These are phyloP conservation scores for Puccinia novopanici DNA, from an alignment of 1,284 basidiomycete genomes.

Conservation along the genomic window DNA sequence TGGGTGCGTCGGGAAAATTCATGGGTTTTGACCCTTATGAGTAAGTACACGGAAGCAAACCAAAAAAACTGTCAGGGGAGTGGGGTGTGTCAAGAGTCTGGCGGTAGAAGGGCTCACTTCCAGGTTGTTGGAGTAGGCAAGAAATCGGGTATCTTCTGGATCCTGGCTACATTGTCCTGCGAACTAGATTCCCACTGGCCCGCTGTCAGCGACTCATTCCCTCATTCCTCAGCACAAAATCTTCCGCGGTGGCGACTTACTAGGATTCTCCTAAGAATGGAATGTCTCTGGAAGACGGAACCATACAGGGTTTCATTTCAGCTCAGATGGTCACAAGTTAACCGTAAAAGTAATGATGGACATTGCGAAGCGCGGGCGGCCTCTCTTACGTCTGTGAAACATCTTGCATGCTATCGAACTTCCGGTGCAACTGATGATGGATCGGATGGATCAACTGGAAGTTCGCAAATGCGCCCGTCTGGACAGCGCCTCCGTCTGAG, in stretches of 20 bases:
- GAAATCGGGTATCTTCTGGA: slow-evolving; percentile 15
- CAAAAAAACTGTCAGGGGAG: too few relatives aligned
- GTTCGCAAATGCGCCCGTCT: slow-evolving; percentile 30
- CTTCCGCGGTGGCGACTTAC: slow-evolving; percentile 2
- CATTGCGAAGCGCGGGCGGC: too few relatives aligned
- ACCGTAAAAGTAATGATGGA: too few relatives aligned
- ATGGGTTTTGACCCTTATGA: slow-evolving; percentile 25
- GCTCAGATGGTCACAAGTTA: not conserved
- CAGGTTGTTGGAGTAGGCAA: slow-evolving; percentile 20
- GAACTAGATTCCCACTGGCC: slow-evolving; percentile 7
- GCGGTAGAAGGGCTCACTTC: not conserved
- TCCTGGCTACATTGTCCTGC: not conserved
- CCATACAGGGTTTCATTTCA: not conserved
- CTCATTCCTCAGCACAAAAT: too few relatives aligned
- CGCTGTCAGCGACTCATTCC: not conserved
- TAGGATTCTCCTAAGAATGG: slow-evolving; percentile 31
- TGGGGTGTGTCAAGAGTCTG: too few relatives aligned
- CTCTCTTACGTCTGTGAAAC: not conserved
- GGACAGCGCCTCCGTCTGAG: slow-evolving; percentile 34
- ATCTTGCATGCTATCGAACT: not conserved
- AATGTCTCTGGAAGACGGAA: slow-evolving; percentile 6
- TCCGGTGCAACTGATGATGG: slow-evolving; percentile 33
- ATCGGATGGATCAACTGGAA: slow-evolving; percentile 36
- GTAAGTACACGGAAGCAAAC: too few relatives aligned
- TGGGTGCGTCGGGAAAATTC: slow-evolving; percentile 27